A percentile compares a stretch with the other conserved stretches of the same genome.
phyloP scores from a whole-genome alignment of 768 basidiomycete genomes.

The Suillus discolor region DNA sequence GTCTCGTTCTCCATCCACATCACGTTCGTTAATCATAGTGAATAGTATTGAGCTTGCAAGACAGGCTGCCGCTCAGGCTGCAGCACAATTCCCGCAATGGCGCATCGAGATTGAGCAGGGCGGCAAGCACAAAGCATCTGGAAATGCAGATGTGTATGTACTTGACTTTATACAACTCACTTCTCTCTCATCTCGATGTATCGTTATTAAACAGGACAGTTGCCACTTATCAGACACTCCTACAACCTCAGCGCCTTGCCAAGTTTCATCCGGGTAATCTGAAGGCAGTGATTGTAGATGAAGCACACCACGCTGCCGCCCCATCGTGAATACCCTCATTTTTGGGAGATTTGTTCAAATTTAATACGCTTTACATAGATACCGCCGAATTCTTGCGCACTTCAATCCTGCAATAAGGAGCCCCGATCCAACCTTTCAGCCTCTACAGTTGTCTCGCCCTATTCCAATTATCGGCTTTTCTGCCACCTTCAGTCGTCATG shows the following conservation, averaged over 20 bases:
- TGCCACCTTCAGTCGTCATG: constrained; percentile 92
- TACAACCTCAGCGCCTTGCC: constrained; percentile 58
- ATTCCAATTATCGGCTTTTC: constrained; percentile 93
- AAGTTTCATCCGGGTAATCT: constrained; percentile 73
- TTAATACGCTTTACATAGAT: constrained; percentile 44
- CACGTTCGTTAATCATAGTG: constrained; percentile 78
- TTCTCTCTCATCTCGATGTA: not conserved
- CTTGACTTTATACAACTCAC: not conserved
- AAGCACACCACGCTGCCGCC: constrained; percentile 95
- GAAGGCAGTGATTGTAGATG: constrained; percentile 85
- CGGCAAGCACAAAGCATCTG: constrained; percentile 68
- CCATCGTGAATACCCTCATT: constrained; percentile 69
- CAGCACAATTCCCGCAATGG: constrained; percentile 67
- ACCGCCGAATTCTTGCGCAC: constrained; percentile 80
- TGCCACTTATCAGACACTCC: constrained; percentile 87
- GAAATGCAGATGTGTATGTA: constrained; percentile 78
- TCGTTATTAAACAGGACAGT: constrained; percentile 57
- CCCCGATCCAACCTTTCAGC: constrained; percentile 46
- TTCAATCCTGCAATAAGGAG: constrained; percentile 71
- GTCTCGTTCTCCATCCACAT: constrained; percentile 43
- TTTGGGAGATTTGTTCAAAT: not conserved
- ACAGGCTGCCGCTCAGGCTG: constrained; percentile 80
- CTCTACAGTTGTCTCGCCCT: constrained; percentile 42
- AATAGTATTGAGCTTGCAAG: constrained; percentile 88
- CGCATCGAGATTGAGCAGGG: constrained; percentile 94